Percentiles rank a stretch among this genome's conserved stretches.
phyloP scores from a whole-genome alignment of 805 yeast species.

The Ogataea polymorpha region DNA sequence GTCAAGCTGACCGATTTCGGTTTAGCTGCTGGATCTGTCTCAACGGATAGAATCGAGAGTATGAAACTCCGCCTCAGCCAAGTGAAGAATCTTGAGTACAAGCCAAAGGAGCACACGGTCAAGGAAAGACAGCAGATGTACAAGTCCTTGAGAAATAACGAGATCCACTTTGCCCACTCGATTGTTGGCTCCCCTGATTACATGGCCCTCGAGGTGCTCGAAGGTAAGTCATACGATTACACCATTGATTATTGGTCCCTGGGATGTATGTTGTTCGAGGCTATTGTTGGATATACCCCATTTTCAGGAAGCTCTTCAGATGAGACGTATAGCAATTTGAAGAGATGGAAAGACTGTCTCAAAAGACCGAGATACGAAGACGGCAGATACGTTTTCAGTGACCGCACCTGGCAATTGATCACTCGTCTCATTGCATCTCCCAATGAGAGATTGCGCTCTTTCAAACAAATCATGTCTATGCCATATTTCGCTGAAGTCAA shows the following conservation, averaged over 20 bases:
- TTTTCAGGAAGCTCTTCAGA: slow-evolving; percentile 91
- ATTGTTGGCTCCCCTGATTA: slow-evolving; percentile 98
- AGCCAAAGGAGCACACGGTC: slow-evolving; percentile 67
- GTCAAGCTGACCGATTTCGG: slow-evolving; percentile 96
- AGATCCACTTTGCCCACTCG: slow-evolving; percentile 86
- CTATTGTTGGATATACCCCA: slow-evolving; percentile 96
- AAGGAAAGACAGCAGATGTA: slow-evolving; percentile 86
- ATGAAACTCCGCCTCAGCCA: slow-evolving; percentile 66
- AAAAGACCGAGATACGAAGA: slow-evolving; percentile 89
- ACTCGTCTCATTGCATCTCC: slow-evolving; percentile 79
- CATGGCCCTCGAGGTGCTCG: slow-evolving; percentile 96
- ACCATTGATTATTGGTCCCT: slow-evolving; percentile 99
- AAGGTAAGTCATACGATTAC: slow-evolving; percentile 89
- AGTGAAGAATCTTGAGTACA: slow-evolving; percentile 73
- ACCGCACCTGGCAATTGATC: slow-evolving; percentile 91
- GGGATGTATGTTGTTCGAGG: slow-evolving; percentile 96
- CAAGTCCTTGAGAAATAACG: slow-evolving; percentile 71
- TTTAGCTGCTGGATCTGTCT: slow-evolving; percentile 92
- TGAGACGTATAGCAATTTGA: slow-evolving; percentile 90
- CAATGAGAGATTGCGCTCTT: slow-evolving; percentile 65
- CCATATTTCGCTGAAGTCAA: slow-evolving; percentile 82
- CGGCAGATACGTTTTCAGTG: slow-evolving; percentile 89
- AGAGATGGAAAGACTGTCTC: slow-evolving; percentile 86
- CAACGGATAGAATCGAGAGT: slow-evolving; percentile 88
- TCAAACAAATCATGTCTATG: slow-evolving; percentile 76